phyloP scores from a whole-genome alignment of 2,329 filamentous ascomycete genomes.

The Nigrospora osmanthi region DNA sequence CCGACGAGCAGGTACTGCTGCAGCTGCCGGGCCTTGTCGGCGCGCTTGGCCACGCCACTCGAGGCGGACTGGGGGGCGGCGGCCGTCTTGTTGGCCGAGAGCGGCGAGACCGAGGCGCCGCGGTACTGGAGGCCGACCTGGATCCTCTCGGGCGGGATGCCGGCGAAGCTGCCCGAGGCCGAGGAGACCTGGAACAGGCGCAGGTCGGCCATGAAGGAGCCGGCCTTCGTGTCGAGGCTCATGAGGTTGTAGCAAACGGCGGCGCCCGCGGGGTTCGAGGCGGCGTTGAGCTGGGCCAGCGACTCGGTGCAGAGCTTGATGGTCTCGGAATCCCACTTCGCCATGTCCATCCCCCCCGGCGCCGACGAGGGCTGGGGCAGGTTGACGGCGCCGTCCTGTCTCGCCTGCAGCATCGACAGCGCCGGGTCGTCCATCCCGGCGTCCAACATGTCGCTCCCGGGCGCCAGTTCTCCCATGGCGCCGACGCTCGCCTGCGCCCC shows the following conservation, averaged over 20 bases:
- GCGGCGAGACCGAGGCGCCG: slow-evolving; percentile 42
- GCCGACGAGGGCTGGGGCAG: background rate
- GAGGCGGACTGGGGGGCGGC: slow-evolving; percentile 1
- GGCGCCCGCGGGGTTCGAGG: slow-evolving; percentile 67
- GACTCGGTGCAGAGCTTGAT: slow-evolving; percentile 50
- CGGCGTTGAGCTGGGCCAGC: slow-evolving; percentile 45
- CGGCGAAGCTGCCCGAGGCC: slow-evolving; percentile 44
- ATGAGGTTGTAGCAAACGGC: slow-evolving; percentile 79
- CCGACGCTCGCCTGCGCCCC: slow-evolving; percentile 25
- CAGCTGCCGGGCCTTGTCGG: slow-evolving; percentile 32
- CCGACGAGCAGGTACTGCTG: slow-evolving; percentile 64
- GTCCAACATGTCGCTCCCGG: slow-evolving; percentile 1
- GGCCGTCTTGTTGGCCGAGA: slow-evolving; percentile 20
- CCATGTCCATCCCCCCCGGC: slow-evolving; percentile 35
- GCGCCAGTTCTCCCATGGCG: slow-evolving; percentile 3
- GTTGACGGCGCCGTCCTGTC: slow-evolving; percentile 5
- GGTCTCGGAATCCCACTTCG: slow-evolving; percentile 48
- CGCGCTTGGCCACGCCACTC: slow-evolving; percentile 9
- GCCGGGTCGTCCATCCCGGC: slow-evolving; percentile 1
- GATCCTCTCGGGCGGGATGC: slow-evolving; percentile 43
- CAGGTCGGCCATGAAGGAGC: slow-evolving; percentile 70
- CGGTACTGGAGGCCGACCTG: slow-evolving; percentile 46
- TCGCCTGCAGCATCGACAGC: slow-evolving; percentile 3
- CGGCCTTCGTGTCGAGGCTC: slow-evolving; percentile 57
- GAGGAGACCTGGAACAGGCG: slow-evolving; percentile 63